A percentile compares a stretch with the other conserved stretches of the same genome.
phyloP scores from a whole-genome alignment of 495 filamentous ascomycete species.

The Tuber borchii region DNA sequence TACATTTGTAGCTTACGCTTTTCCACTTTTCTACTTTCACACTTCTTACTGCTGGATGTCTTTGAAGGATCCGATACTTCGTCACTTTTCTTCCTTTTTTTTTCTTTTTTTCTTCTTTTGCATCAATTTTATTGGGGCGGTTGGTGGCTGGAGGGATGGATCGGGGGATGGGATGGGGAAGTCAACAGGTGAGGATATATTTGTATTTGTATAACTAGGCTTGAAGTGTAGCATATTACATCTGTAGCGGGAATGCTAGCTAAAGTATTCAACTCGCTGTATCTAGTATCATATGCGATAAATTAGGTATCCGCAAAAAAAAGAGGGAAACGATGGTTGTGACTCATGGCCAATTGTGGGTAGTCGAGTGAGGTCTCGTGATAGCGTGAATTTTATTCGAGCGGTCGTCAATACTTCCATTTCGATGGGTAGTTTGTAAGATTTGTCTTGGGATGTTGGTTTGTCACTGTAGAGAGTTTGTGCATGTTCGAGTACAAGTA shows the following conservation, averaged over 20 bases:
- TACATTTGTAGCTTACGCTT: neutral
- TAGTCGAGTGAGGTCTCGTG: constrained; percentile 1
- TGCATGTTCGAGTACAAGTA: no score
- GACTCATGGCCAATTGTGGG: neutral
- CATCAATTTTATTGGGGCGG: neutral
- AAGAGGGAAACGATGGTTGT: neutral
- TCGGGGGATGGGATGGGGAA: neutral
- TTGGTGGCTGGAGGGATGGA: neutral
- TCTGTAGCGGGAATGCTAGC: neutral
- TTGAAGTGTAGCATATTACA: neutral
- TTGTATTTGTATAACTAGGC: neutral
- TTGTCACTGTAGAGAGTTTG: no score
- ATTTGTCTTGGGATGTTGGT: neutral
- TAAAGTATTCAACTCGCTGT: neutral
- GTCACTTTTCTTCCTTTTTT: neutral
- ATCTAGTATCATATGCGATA: no score
- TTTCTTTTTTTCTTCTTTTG: neutral
- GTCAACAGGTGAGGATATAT: neutral
- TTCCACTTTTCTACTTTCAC: neutral
- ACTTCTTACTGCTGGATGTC: neutral
- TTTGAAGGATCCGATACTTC: neutral
- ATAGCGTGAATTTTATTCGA: neutral
- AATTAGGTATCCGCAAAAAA: neutral
- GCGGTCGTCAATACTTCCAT: neutral
- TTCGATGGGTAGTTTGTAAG: neutral